Evolutionary conservation across 768 basidiomycete species (phyloP).

Genomic region (Leccinellum rugosiceps): DNA sequence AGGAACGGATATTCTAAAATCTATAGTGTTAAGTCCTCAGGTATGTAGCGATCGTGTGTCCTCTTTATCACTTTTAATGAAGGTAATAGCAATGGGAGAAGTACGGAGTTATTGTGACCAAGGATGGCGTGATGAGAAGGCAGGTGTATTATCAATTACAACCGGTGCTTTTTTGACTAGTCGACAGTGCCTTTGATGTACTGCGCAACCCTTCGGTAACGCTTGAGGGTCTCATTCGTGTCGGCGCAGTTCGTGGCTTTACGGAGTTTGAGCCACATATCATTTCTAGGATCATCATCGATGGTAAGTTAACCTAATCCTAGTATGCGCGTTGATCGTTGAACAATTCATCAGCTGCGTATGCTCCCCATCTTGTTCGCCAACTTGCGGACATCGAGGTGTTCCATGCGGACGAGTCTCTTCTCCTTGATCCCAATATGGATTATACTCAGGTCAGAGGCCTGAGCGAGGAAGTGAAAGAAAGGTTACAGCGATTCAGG

Average conservation of each 20-base stretch:
- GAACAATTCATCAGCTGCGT: slow-evolving; percentile 45
- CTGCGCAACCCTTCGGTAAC: slow-evolving; percentile 58
- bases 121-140: slow-evolving; percentile 47
- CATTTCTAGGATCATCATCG: slow-evolving; percentile 61
- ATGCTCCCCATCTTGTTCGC: slow-evolving; percentile 59
- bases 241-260: slow-evolving; percentile 42
- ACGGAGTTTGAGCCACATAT: slow-evolving; percentile 46
- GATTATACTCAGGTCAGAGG: slow-evolving; percentile 67
- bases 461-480: slow-evolving; percentile 72
- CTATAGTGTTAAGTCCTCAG: slow-evolving; percentile 39
- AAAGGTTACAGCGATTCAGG: slow-evolving; percentile 54
- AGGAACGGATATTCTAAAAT: slow-evolving; percentile 35
- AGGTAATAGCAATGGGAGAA: slow-evolving; percentile 38
- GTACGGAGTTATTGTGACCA: slow-evolving; percentile 38
- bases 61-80: not conserved
- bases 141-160: slow-evolving; percentile 8
- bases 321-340: not conserved
- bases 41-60: slow-evolving; percentile 17
- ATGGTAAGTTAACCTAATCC: slow-evolving; percentile 45
- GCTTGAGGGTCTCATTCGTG: slow-evolving; percentile 39
- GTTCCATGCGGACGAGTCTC: slow-evolving; percentile 74
- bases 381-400: slow-evolving; percentile 73
- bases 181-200: slow-evolving; percentile 68
- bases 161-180: not conserved
- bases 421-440: slow-evolving; percentile 64